Conservation (phyloP, 345 rosid species). For the Raphanus sativus region DNA sequence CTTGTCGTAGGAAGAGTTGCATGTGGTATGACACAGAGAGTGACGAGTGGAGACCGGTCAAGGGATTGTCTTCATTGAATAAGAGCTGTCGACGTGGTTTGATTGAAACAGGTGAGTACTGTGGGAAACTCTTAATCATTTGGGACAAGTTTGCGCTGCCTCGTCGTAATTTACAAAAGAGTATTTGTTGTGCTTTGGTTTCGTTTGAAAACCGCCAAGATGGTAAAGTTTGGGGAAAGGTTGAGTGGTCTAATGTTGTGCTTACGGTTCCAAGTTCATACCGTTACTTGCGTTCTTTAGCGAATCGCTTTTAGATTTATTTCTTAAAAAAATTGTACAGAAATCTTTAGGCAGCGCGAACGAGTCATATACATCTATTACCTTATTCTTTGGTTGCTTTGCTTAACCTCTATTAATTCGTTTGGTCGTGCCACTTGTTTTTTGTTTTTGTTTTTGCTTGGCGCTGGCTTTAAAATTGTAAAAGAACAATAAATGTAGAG, state of each 20-base stretch:
- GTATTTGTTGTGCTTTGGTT: constrained; percentile 7
- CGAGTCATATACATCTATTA: neutral
- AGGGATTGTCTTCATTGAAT: constrained; percentile 6
- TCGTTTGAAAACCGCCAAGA: neutral
- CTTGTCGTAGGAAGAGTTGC: neutral
- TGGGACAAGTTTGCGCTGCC: neutral
- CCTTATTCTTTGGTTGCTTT: neutral
- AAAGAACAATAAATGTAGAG: neutral
- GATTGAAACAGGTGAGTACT: neutral
- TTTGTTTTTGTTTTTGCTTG: neutral
- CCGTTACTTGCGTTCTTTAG: neutral
- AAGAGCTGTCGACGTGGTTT: constrained; percentile 1
- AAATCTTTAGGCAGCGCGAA: neutral
- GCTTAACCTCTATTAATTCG: neutral
- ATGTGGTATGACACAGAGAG: constrained; percentile 2
- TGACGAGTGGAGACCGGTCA: neutral
- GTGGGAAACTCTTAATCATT: neutral
- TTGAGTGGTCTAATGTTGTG: neutral
- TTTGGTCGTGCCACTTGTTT: neutral
- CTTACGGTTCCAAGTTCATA: neutral
- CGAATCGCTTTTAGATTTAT: neutral
- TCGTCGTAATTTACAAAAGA: neutral
- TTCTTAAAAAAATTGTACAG: neutral
- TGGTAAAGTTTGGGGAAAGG: constrained; percentile 4
- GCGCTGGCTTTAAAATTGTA: neutral